Base-by-base conservation (phyloP, 495 filamentous ascomycete species). In the Tuber magnatum region DNA sequence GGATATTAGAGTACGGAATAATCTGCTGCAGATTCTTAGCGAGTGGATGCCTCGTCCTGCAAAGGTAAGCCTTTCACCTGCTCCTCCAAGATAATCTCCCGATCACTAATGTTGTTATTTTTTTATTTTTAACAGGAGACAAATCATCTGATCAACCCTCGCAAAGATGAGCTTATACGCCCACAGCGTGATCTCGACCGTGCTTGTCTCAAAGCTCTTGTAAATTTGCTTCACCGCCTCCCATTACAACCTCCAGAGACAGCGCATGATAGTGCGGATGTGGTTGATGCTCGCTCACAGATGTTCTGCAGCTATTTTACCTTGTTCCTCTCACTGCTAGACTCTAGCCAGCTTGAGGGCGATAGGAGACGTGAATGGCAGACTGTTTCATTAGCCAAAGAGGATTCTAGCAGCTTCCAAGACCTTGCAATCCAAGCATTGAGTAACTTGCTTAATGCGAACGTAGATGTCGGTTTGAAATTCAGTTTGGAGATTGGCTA, bases 291-390 rank as follows among this genome's bases (percentile, higher is more conserved):
- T 43, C 89, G 90, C 74, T 86, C 85, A 7, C 86, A 90, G 76
- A 88, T 91, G 88, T 91, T 91, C 78, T 88, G 88, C 69, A 86
- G 85, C n/a, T 91, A 91, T 83, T 91, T 91, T 80, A 89, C 87
- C 74, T 83, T 88, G 43, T 90, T 91, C 74, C 83, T 91, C 48
- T 87, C 88, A 1, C 79, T 91, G 22, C 84, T 91, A 28, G 89
- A 90, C 73, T 85, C 86, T 68, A 88, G 88, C 43, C 79, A 85
- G 5, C 65, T 83, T 18, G 88, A 89, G 18, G 70, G 84, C 68
- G 82, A 84, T 68, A 82, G 86, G 61, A 82, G 80, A 7, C 85
- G 87, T 35, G 82, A 85, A 43, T 71, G 82, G 38, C 73, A 84
- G 43, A 84, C 84, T 20, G 78, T 80, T 10, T 82, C 83, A 38